Conservation (phyloP, 805 yeast species). For the Soucietia sequanensis region DNA sequence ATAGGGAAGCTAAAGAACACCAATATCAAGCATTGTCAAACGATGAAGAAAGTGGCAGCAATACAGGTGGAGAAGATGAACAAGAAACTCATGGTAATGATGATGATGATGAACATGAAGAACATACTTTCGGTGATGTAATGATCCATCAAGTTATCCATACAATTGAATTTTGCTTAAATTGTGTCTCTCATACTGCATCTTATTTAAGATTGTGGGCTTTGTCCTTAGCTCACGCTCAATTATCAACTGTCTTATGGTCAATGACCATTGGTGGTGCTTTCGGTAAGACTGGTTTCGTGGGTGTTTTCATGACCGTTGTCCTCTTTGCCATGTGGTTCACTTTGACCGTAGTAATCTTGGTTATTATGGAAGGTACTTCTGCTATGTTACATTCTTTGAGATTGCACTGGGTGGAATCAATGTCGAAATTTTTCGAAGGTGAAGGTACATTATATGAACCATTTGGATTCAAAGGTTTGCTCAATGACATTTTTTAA, state of each 20-base stretch:
- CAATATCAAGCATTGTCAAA: slow-evolving; percentile 40
- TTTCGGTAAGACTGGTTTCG: slow-evolving; percentile 52
- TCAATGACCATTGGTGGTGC: slow-evolving; percentile 69
- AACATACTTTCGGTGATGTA: slow-evolving; percentile 56
- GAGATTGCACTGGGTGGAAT: slow-evolving; percentile 80
- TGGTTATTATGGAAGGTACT: slow-evolving; percentile 80
- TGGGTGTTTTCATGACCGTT: slow-evolving; percentile 58
- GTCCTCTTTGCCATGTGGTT: slow-evolving; percentile 75
- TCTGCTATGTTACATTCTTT: slow-evolving; percentile 81
- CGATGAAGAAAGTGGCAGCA: slow-evolving; percentile 25
- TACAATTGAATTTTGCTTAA: slow-evolving; percentile 76
- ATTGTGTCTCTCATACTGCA: slow-evolving; percentile 79
- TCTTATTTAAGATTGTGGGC: slow-evolving; percentile 80
- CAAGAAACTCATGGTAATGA: slow-evolving; percentile 26
- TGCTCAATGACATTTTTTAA: slow-evolving; percentile 5
- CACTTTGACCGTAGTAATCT: slow-evolving; percentile 61
- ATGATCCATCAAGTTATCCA: slow-evolving; percentile 80
- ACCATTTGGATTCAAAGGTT: slow-evolving; percentile 53
- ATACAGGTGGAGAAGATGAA: slow-evolving; percentile 13
- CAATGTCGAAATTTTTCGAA: slow-evolving; percentile 76
- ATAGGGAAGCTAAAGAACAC: slow-evolving; percentile 51
- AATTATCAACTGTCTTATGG: slow-evolving; percentile 72
- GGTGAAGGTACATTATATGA: slow-evolving; percentile 72
- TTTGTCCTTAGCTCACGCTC: slow-evolving; percentile 76
- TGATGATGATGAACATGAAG: slow-evolving; percentile 32